phyloP scores from a whole-genome alignment of 2,329 filamentous ascomycete species.

The Aureobasidium namibiae region DNA sequence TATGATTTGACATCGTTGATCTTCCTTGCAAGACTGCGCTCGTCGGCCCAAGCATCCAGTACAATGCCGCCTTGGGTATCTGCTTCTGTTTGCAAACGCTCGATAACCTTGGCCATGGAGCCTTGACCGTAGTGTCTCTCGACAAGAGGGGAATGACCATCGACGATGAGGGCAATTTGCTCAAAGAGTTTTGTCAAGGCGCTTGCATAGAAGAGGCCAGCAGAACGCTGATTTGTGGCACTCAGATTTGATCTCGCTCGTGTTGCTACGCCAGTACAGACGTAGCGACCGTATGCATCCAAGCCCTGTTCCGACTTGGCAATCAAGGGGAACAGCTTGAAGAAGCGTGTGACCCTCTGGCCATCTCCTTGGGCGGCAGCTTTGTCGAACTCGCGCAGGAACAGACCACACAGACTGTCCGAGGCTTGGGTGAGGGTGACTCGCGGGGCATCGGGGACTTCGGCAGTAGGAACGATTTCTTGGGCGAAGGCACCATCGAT shows the following conservation, averaged over 20 bases:
- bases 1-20: slow-evolving; percentile 96
- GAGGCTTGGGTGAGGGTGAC: slow-evolving; percentile 80
- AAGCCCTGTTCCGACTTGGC: slow-evolving; percentile 79
- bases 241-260: slow-evolving; percentile 75
- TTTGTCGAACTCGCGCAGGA: slow-evolving; percentile 89
- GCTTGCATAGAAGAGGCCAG: slow-evolving; percentile 86
- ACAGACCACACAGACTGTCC: slow-evolving; percentile 82
- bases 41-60: slow-evolving; percentile 90
- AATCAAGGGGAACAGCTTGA: slow-evolving; percentile 95
- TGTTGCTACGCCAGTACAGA: slow-evolving; percentile 86
- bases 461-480: slow-evolving; percentile 86
- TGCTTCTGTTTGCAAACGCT: slow-evolving; percentile 85
- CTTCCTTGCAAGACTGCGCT: slow-evolving; percentile 72
- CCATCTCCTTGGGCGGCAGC: slow-evolving; percentile 82
- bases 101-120: slow-evolving; percentile 91
- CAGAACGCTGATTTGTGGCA: slow-evolving; percentile 56
- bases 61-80: slow-evolving; percentile 95
- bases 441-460: slow-evolving; percentile 85
- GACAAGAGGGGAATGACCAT: slow-evolving; percentile 81
- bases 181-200: slow-evolving; percentile 89
- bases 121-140: slow-evolving; percentile 88
- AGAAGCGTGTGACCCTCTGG: slow-evolving; percentile 85
- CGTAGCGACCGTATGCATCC: slow-evolving; percentile 91
- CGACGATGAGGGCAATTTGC: slow-evolving; percentile 93
- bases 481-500: slow-evolving; percentile 79